Base-by-base conservation (phyloP, 2,329 filamentous ascomycete species). In the Teratosphaeria pseudoeucalypti region DNA sequence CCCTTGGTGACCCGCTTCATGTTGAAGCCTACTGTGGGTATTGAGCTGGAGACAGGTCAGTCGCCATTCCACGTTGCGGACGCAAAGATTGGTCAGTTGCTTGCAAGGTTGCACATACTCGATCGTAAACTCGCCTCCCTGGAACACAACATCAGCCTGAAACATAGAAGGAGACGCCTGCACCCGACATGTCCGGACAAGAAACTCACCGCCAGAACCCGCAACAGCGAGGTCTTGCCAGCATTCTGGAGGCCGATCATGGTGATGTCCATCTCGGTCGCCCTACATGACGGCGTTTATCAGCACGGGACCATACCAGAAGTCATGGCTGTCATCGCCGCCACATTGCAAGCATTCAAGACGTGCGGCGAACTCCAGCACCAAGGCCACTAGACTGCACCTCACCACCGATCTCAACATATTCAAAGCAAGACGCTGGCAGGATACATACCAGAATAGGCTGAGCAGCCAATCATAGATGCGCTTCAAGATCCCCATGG, bases 211-310 rank as follows among this genome's bases (percentile, higher is more conserved):
- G 92, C 92, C 69, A 99, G 82, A 70, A 97, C 92, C 69, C 92
- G 85, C 74, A 99, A 81, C 71, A 99, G 77, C 63, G 92, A 97
- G 47, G 94, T 97, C 79, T 99, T 99, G 71, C 94, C 94, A 61
- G 94, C 94, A 78, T 97, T 97, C 74, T 99, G 94, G 72, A 99
- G 79, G 27, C 94, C 94, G 74, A 99, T 92, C 88, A 99, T 95
- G 68, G 94, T 97, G 73, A 99, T 92, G 78, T 99, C 94, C 92
- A 99, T 96, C 80, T 99, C 94, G 66, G 92, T 95, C 67, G 92
- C 91, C 94, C 92, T 96, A 69, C 65, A 72, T 65, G 59, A 60
- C 54, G 55, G 59, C 54, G 55, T 43, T 57, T 58, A 61, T 68
- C 64, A 67, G 65, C 62, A 56, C 59, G 34, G 53, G 14, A 19